A percentile compares a stretch with the other conserved stretches of the same genome.
Conservation (phyloP, 495 filamentous ascomycete genomes). For the Baudoinia panamericana region DNA sequence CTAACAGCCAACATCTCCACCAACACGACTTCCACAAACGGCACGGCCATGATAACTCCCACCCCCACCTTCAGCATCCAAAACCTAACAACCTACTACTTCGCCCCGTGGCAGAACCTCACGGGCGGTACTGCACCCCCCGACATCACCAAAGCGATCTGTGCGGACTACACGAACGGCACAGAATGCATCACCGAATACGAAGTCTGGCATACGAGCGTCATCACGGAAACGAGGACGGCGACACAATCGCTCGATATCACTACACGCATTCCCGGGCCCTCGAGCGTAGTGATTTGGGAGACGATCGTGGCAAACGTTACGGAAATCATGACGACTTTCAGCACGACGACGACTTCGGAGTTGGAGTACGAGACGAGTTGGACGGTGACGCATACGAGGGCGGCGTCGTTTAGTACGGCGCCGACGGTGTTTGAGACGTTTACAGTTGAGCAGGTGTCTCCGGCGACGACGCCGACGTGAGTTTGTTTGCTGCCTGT, state of each 20-base stretch:
- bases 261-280: slow-evolving; percentile 23
- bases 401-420: neutral
- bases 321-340: slow-evolving; percentile 22
- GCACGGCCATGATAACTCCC: slow-evolving; percentile 1
- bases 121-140: slow-evolving; percentile 20
- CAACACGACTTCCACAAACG: slow-evolving; percentile 3
- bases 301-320: slow-evolving; percentile 24
- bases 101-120: slow-evolving; percentile 27
- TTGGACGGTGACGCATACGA: slow-evolving; percentile 2
- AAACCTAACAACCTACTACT: slow-evolving; percentile 25
- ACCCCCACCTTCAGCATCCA: slow-evolving; percentile 23
- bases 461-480: neutral
- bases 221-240: slow-evolving; percentile 21
- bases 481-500: neutral
- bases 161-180: slow-evolving; percentile 18
- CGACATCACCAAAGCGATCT: slow-evolving; percentile 25
- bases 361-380: slow-evolving; percentile 12
- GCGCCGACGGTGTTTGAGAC: slow-evolving; percentile 17
- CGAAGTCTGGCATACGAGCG: slow-evolving; percentile 24
- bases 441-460: slow-evolving; percentile 5
- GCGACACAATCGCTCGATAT: slow-evolving; percentile 20
- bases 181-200: slow-evolving; percentile 23
- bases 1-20: slow-evolving; percentile 4
- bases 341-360: slow-evolving; percentile 22
- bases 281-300: slow-evolving; percentile 19